These are phyloP conservation scores for Taiozyma sp. DNA, from an alignment of 1,139 yeast species.

Conservation along the genomic window DNA sequence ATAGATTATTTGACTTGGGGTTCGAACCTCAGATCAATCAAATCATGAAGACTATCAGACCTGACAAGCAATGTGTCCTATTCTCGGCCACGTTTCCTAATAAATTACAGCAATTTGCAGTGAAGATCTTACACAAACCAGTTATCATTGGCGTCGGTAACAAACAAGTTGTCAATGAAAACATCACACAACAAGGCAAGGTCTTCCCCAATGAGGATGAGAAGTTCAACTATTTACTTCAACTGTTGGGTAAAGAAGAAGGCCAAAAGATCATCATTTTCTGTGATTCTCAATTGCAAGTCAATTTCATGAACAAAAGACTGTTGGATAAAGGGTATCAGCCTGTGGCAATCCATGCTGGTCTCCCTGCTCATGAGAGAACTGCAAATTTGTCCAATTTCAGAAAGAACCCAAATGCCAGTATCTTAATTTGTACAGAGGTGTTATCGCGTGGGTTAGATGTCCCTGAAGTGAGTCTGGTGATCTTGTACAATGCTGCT, in stretches of 20 bases:
- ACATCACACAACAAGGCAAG: conserved; percentile 67
- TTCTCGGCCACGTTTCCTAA: conserved; percentile 94
- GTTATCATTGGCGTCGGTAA: conserved; percentile 80
- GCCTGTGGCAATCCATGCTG: conserved; percentile 82
- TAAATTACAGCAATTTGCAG: conserved; percentile 72
- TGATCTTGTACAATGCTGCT: conserved; percentile 85
- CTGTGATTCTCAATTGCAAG: conserved; percentile 80
- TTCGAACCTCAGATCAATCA: conserved; percentile 95
- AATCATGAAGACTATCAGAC: conserved; percentile 70
- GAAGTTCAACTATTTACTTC: conserved; percentile 51
- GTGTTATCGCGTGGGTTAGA: conserved; percentile 94
- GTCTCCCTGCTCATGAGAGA: conserved; percentile 83
- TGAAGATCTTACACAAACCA: conserved; percentile 54
- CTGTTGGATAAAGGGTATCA: conserved; percentile 52
- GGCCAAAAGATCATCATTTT: conserved; percentile 66
- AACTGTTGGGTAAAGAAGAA: conserved; percentile 40
- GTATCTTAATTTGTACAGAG: conserved; percentile 82
- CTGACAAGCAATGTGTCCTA: conserved; percentile 86
- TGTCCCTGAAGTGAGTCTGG: conserved; percentile 75
- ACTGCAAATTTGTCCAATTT: conserved; percentile 71
- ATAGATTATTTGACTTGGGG: conserved; percentile 95
- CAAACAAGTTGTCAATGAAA: conserved; percentile 76
- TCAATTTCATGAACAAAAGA: conserved; percentile 62
- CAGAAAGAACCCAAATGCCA: conserved; percentile 43
- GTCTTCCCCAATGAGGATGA: conserved; percentile 44